Evolutionary conservation across 257 asterid genomes (phyloP), one percentile per base, ranked within the genome.

Genomic region (Verbascum thapsus): DNA sequence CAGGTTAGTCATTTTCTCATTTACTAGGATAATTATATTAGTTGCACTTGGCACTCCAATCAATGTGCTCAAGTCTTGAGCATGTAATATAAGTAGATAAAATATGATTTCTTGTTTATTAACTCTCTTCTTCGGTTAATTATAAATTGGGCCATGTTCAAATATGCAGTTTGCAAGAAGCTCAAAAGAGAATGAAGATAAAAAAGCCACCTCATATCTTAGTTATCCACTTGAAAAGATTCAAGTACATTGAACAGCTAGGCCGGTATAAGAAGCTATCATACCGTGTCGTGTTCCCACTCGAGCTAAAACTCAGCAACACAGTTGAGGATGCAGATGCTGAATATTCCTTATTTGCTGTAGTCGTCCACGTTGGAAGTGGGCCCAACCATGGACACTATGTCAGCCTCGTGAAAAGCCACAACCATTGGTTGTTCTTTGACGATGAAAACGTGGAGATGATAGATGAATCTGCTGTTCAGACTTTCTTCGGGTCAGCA

Each of bases 331-430:
- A 86, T 74, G 85, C 81, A 23, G 96, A 88, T 61, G 77, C 88
- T 0, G 96, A 86, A 66, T 88, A 88, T 60, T 88, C 96, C 64
- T 69, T 88, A 35, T 81, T 88, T 48, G 87, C 90, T 5, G 95
- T 88, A 43, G 96, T 86, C 3, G 95, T 88, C 48, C 96, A 85
- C 41, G 91, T 88, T 4, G 96, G 96, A 20, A 85, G 91, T 53
- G 96, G 96, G 18, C 96, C 96, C 55, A 88, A 86, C 75, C 96
- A 88, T 6, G 96, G 96, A n/a, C 96, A 88, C 80, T 88, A 88
- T 16, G 82, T 88, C 61, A 88, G 96, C 82, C 95, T 86, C 2
- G 96, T 88, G 69, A 88, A 86, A 74, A 88, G 96, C 66, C 96
- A 88, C 74, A 83, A 82, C 73, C 96, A 86, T 70, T 88, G 96